Percentiles rank a stretch among this genome's conserved stretches.
Conservation (phyloP, 441 rosid species). For the California macrophylla region DNA sequence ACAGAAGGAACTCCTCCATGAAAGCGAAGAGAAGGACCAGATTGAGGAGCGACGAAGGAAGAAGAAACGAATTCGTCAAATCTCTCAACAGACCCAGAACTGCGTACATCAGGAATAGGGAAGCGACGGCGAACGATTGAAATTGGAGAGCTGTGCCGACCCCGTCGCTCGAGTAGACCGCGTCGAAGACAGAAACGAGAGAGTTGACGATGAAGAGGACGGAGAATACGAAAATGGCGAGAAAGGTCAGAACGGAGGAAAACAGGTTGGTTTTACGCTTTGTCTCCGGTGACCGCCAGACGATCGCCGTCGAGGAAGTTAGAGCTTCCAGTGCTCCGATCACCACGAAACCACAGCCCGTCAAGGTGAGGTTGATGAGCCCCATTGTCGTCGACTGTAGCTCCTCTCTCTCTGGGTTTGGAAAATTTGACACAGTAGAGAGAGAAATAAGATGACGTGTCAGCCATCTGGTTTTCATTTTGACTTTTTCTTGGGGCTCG, state of each 20-base stretch:
- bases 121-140: constrained; percentile 46
- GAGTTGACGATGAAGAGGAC: constrained; percentile 41
- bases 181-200: constrained; percentile 43
- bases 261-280: constrained; percentile 14
- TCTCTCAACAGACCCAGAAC: constrained; percentile 29
- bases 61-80: constrained; percentile 21
- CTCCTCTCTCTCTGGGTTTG: neutral
- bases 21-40: constrained; percentile 55
- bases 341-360: constrained; percentile 48
- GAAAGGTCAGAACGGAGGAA: constrained; percentile 19
- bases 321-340: constrained; percentile 48
- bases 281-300: constrained; percentile 26
- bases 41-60: constrained; percentile 39
- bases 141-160: constrained; percentile 58
- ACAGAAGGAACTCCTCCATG: constrained; percentile 59
- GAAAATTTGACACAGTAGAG: neutral
- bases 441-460: neutral
- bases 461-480: neutral
- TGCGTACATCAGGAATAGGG: constrained; percentile 47
- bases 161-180: constrained; percentile 38
- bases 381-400: constrained; percentile 31
- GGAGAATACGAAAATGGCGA: constrained; percentile 33
- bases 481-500: neutral
- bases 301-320: constrained; percentile 19
- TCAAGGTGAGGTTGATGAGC: constrained; percentile 31